Evolutionary conservation across 148 eudicot species (phyloP).

Genomic region (Vaccinium macrocarpon): DNA sequence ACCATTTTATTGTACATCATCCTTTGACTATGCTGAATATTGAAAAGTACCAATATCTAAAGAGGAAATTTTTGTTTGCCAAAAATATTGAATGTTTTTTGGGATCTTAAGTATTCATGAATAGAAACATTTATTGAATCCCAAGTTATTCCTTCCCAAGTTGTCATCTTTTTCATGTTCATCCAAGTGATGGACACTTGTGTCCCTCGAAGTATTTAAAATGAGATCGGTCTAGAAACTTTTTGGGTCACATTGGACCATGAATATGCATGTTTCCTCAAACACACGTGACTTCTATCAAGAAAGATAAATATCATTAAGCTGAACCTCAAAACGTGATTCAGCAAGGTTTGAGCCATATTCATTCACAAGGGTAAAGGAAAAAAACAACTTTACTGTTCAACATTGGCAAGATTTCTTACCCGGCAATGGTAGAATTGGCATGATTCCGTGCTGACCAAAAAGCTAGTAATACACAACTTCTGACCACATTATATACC

Average conservation of each 20-base stretch:
- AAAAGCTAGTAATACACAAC: not conserved
- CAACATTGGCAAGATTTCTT: not conserved
- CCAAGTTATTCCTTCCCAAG: not conserved
- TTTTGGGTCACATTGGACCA: not conserved
- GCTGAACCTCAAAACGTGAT: not conserved
- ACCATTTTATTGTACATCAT: not conserved
- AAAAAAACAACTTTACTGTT: not conserved
- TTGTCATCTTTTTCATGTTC: too few relatives aligned
- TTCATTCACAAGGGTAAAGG: not conserved
- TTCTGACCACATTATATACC: not conserved
- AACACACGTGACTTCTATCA: not conserved
- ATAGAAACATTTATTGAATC: too few relatives aligned
- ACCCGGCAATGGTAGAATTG: conserved; percentile 2
- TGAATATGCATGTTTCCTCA: not conserved
- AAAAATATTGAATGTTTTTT: not conserved
- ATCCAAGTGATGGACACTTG: too few relatives aligned
- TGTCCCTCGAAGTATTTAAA: not conserved
- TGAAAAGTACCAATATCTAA: not conserved
- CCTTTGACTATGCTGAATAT: not conserved
- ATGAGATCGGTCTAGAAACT: not conserved
- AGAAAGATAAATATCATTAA: not conserved
- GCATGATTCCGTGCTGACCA: not conserved
- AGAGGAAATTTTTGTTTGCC: not conserved
- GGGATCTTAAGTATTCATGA: not conserved
- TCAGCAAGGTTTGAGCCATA: not conserved